Evolutionary conservation across 2,329 filamentous ascomycete genomes (phyloP).

Genomic region (Penicillium sclerotigenum): DNA sequence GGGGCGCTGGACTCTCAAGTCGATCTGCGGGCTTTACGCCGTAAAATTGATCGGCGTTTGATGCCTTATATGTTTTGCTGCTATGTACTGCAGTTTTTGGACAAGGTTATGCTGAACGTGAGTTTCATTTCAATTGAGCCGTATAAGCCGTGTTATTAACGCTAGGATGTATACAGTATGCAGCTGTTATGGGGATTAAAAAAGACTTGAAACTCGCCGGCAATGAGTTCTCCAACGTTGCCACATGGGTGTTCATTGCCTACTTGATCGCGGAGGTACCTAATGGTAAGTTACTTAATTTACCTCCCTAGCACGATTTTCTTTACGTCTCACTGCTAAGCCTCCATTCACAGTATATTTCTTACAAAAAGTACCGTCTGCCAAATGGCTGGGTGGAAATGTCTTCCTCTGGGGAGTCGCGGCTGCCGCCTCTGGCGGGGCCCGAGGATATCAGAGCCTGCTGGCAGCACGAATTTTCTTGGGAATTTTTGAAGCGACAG

Average conservation of each 20-base stretch:
- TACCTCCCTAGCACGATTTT: too few species aligned
- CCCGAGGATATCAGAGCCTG: slow-evolving; percentile 53
- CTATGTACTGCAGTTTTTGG: slow-evolving; percentile 35
- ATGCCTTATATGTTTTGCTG: slow-evolving; percentile 34
- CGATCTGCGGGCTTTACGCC: slow-evolving; percentile 24
- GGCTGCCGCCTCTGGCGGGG: slow-evolving; percentile 48
- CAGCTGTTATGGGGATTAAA: slow-evolving; percentile 60
- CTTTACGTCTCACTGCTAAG: background rate
- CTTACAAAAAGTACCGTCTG: slow-evolving; percentile 24
- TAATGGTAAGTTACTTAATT: slow-evolving; percentile 44
- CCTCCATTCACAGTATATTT: slow-evolving; percentile 12
- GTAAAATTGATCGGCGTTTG: slow-evolving; percentile 33
- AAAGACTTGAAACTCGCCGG: slow-evolving; percentile 52
- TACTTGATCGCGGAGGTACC: slow-evolving; percentile 57
- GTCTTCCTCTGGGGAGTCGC: slow-evolving; percentile 52
- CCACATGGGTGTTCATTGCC: slow-evolving; percentile 60
- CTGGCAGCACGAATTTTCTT: slow-evolving; percentile 57
- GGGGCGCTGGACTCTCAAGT: slow-evolving; percentile 5
- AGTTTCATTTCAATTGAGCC: background rate
- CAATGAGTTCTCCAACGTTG: slow-evolving; percentile 60
- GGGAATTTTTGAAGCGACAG: slow-evolving; percentile 59
- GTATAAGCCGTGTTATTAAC: background rate
- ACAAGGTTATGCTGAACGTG: slow-evolving; percentile 35
- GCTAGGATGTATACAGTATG: slow-evolving; percentile 37
- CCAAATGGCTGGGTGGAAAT: slow-evolving; percentile 55